These are phyloP conservation scores for Mrakiaceae sp. DNA, from an alignment of 1,284 basidiomycete species.

Conservation along the genomic window DNA sequence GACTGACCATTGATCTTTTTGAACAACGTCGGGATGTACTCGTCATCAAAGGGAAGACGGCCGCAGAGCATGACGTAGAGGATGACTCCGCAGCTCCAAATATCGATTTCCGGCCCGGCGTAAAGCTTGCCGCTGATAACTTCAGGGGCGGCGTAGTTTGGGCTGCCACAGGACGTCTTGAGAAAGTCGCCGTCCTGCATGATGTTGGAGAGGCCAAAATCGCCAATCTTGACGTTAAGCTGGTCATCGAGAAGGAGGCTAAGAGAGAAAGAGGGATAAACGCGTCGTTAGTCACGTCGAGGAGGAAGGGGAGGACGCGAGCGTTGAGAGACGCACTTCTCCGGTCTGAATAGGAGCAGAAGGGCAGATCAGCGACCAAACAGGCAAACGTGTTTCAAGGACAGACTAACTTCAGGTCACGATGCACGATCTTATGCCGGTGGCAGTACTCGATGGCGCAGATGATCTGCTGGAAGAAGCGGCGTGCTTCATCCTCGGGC, in stretches of 20 bases:
- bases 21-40: conserved; percentile 81
- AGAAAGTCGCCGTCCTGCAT: conserved; percentile 91
- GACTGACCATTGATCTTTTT: conserved; percentile 77
- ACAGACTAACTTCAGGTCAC: conserved; percentile 58
- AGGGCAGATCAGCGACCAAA: no score
- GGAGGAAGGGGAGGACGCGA: not conserved
- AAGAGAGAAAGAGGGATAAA: conserved; percentile 4
- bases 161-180: conserved; percentile 87
- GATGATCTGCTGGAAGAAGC: conserved; percentile 94
- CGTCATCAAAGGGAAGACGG: conserved; percentile 85
- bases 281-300: not conserved
- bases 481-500: conserved; percentile 68
- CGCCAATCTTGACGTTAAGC: conserved; percentile 75
- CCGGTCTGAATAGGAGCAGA: conserved; percentile 40
- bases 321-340: conserved; percentile 54
- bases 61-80: conserved; percentile 92
- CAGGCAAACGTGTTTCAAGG: no score
- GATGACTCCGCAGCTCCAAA: conserved; percentile 95
- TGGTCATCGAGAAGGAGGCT: conserved; percentile 42
- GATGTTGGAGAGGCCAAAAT: conserved; percentile 87
- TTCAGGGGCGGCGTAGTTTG: conserved; percentile 92
- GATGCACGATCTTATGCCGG: conserved; percentile 85
- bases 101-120: conserved; percentile 90
- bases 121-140: conserved; percentile 87
- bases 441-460: conserved; percentile 93